Conservation (phyloP, 2,329 filamentous ascomycete species). For the Scortechinia acanthostroma region DNA sequence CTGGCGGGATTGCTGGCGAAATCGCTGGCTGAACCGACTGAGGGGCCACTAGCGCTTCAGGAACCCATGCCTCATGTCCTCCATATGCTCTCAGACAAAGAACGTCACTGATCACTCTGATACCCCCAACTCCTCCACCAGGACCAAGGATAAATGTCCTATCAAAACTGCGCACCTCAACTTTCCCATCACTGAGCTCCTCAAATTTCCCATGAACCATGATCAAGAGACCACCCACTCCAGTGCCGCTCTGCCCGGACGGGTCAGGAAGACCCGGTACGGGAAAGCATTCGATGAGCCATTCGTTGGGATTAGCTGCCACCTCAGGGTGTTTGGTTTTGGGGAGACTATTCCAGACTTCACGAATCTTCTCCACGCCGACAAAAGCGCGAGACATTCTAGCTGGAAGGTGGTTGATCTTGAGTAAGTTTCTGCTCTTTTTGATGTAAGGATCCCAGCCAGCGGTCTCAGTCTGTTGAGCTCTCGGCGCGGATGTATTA, state of each 20-base stretch:
- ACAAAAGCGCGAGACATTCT: slow-evolving; percentile 34
- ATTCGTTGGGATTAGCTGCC: slow-evolving; percentile 33
- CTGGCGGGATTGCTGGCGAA: background rate
- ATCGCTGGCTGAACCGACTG: slow-evolving; percentile 4
- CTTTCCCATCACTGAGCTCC: slow-evolving; percentile 31
- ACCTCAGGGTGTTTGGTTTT: slow-evolving; percentile 42
- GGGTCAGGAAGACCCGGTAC: slow-evolving; percentile 41
- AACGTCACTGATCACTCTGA: slow-evolving; percentile 43
- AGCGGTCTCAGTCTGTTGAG: slow-evolving; percentile 7
- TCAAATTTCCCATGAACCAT: slow-evolving; percentile 45
- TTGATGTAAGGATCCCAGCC: slow-evolving; percentile 44
- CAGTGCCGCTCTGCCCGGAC: slow-evolving; percentile 32
- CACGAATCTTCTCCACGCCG: slow-evolving; percentile 34
- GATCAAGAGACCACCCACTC: slow-evolving; percentile 45
- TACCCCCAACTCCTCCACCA: slow-evolving; percentile 32
- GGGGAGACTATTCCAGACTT: slow-evolving; percentile 36
- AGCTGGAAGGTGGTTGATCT: slow-evolving; percentile 35
- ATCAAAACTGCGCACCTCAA: slow-evolving; percentile 39
- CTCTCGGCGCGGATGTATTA: slow-evolving; percentile 37
- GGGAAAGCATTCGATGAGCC: slow-evolving; percentile 43
- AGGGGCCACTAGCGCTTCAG: slow-evolving; percentile 19
- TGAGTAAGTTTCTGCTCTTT: slow-evolving; percentile 43
- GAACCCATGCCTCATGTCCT: slow-evolving; percentile 38
- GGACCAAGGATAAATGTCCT: slow-evolving; percentile 45
- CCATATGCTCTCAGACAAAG: slow-evolving; percentile 43